phyloP scores from a whole-genome alignment of 2,329 filamentous ascomycete genomes.

The Dendryphion nanum region DNA sequence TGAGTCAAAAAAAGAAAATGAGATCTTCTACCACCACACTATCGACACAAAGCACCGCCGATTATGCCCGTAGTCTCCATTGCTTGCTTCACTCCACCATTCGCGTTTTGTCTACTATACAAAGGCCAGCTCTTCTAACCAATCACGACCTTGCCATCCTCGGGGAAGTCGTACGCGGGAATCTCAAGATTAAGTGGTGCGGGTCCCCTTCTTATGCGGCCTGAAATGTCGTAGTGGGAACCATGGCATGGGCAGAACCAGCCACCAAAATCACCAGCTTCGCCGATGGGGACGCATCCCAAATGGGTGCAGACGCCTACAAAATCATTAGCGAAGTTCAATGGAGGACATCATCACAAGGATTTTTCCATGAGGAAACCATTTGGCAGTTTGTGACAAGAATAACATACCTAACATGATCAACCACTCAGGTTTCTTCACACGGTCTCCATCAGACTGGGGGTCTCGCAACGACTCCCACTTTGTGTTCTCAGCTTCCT shows the following conservation, averaged over 20 bases:
- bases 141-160: constrained; percentile 85
- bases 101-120: constrained; percentile 18
- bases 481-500: constrained; percentile 87
- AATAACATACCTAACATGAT: constrained; percentile 81
- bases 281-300: constrained; percentile 98
- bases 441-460: constrained; percentile 85
- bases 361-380: no score
- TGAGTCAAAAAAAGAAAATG: constrained; percentile 23
- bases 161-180: constrained; percentile 86
- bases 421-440: constrained; percentile 98
- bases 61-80: no score
- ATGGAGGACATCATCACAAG: no score
- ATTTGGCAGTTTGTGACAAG: no score
- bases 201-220: constrained; percentile 95
- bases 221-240: constrained; percentile 99
- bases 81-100: constrained; percentile 1
- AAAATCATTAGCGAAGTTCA: constrained; percentile 29
- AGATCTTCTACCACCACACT: constrained; percentile 27
- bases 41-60: constrained; percentile 35
- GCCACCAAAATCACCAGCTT: constrained; percentile 95
- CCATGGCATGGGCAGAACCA: constrained; percentile 99
- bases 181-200: constrained; percentile 97
- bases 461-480: constrained; percentile 85
- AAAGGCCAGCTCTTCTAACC: constrained; percentile 60
- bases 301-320: constrained; percentile 97